Conservation (phyloP, 345 rosid species). For the Ricinus communis region DNA sequence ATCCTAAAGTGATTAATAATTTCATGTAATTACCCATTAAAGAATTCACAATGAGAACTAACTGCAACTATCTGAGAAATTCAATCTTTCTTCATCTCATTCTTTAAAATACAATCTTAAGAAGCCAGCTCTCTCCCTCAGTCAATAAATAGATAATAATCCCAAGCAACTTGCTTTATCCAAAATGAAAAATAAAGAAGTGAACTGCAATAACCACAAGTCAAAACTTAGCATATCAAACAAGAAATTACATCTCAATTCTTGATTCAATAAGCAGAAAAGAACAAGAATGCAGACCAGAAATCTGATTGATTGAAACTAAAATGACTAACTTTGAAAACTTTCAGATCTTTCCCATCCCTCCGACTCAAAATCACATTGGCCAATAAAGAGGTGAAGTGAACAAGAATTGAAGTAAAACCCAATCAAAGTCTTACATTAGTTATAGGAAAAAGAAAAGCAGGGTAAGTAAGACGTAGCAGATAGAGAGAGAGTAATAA, state of each 20-base stretch:
- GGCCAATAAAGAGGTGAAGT: constrained; percentile 15
- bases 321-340: not conserved
- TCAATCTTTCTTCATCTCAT: not conserved
- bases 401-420: not conserved
- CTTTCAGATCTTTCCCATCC: constrained; percentile 34
- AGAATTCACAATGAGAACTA: not conserved
- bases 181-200: not conserved
- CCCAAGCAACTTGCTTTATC: not conserved
- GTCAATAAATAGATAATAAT: not conserved
- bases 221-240: not conserved
- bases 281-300: not conserved
- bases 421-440: not conserved
- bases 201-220: not conserved
- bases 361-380: constrained; percentile 14
- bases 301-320: constrained; percentile 8
- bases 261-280: not conserved
- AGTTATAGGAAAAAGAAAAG: not conserved
- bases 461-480: constrained; percentile 33
- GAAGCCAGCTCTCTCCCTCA: not conserved
- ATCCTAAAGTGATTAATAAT: too few relatives aligned
- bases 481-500: constrained; percentile 21
- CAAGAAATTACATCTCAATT: not conserved
- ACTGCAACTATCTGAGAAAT: not conserved
- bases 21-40: not conserved
- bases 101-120: not conserved